Evolutionary conservation across 768 basidiomycete species (phyloP), one percentile per base, ranked within the genome.

Genomic region (Gelatoporia subvermispora): DNA sequence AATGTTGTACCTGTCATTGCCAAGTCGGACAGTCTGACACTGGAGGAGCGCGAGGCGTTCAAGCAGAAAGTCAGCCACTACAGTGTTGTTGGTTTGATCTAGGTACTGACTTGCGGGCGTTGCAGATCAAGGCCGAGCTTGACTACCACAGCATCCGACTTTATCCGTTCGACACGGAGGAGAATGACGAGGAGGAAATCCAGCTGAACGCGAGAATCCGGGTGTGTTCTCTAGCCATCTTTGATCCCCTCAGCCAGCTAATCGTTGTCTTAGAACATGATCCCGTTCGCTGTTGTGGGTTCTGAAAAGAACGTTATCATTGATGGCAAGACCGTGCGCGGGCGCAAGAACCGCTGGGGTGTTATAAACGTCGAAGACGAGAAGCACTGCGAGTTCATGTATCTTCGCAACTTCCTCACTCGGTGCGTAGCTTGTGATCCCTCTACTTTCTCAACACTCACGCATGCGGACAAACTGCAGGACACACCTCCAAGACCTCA

Each of bases 1-100:
- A 99, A 99, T 60, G 95, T 99, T 45, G 94, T 99, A 8, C 95
- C 95, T n/a, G 89, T 99, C 52, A 97, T 99, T 61, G 95, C 96
- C 58, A 99, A 99, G 78, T 79, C 89, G 24, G 95, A 99, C 69
- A 86, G 84, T 54, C 76, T 99, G 74, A 97, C 94, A 2, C 66
- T 90, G 49, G 94, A 96, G 55, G 95, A 99, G 76, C 75, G 93
- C 58, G 87, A 86, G 48, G 75, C 76, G 39, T 99, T 99, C 81
- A 99, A 99, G 79, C 74, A 81, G 61, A 88, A 92, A 76, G 92
- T 91, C 25, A 16, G 74, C 60, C 7, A 36, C 34, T n/a, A n/a
- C 15, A 38, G 17, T n/a, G 2, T 20, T 47, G 22, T 18, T 31
- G 17, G 13, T 13, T 21, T 25, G 24, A 35, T 10, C 16, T 22